These are phyloP conservation scores for Aspergillus chevalieri DNA, from an alignment of 2,329 filamentous ascomycete species.

Conservation along the genomic window DNA sequence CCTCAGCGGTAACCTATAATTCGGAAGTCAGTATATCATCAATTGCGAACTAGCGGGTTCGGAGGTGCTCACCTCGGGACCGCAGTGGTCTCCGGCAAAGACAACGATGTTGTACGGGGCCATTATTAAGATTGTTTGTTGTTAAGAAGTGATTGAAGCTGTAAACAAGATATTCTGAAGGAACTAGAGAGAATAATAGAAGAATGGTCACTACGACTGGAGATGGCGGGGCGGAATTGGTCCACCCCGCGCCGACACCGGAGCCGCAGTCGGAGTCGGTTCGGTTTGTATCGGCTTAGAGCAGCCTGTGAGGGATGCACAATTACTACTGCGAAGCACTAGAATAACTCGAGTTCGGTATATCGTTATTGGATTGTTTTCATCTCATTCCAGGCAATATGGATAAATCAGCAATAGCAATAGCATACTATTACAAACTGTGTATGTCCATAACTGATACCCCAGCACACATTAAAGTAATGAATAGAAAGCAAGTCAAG, in stretches of 20 bases:
- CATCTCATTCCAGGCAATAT: neutral
- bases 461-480: slow-evolving; percentile 13
- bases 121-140: slow-evolving; percentile 43
- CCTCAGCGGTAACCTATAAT: slow-evolving; percentile 70
- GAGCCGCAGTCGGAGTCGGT: slow-evolving; percentile 8
- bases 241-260: slow-evolving; percentile 23
- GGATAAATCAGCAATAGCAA: neutral
- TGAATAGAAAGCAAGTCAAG: neutral
- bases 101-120: slow-evolving; percentile 71
- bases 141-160: neutral
- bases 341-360: neutral
- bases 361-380: neutral
- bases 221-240: slow-evolving; percentile 14
- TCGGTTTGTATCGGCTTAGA: neutral
- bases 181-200: slow-evolving; percentile 6
- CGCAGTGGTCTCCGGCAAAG: slow-evolving; percentile 76
- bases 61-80: slow-evolving; percentile 64
- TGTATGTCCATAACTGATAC: slow-evolving; percentile 3
- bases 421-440: neutral
- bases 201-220: slow-evolving; percentile 11
- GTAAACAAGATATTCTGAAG: slow-evolving; percentile 14
- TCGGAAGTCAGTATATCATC: slow-evolving; percentile 1
- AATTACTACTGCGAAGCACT: neutral
- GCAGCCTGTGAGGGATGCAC: neutral
- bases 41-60: slow-evolving; percentile 1